Percentiles rank a stretch among this genome's conserved stretches.
Conservation (phyloP, 305 asterid species). For the Fraxinus sp. region DNA sequence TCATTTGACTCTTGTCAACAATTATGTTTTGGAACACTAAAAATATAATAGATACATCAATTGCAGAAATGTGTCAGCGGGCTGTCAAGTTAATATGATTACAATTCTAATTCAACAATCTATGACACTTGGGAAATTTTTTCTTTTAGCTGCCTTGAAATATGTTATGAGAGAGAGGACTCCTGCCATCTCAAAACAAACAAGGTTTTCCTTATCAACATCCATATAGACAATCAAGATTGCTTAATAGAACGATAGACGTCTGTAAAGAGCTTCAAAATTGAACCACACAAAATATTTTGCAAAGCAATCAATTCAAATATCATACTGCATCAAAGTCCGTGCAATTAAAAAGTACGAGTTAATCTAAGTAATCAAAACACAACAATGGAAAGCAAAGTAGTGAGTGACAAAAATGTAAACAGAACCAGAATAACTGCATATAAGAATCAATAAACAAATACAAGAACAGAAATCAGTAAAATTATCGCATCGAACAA, state of each 20-base stretch:
- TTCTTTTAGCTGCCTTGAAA: neutral
- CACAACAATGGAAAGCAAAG: neutral
- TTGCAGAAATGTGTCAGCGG: neutral
- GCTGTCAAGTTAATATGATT: slow-evolving; percentile 5
- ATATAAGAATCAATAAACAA: slow-evolving; percentile 11
- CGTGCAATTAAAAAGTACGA: neutral
- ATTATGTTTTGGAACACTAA: neutral
- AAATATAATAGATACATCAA: slow-evolving; percentile 3
- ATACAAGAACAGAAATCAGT: neutral
- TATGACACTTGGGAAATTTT: neutral
- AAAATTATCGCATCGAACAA: neutral
- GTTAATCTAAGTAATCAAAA: neutral
- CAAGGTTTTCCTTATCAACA: neutral
- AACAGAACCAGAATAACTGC: slow-evolving; percentile 19
- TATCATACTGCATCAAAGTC: neutral
- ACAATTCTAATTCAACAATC: slow-evolving; percentile 12
- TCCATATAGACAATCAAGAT: neutral
- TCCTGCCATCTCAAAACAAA: neutral
- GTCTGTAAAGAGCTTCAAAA: neutral
- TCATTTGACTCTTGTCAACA: neutral
- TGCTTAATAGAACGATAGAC: neutral
- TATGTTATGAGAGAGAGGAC: neutral
- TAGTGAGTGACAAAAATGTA: neutral
- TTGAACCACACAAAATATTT: slow-evolving; percentile 11
- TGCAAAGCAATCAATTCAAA: slow-evolving; percentile 1